Conservation (phyloP, 257 asterid genomes). For the Linaria vulgaris region DNA sequence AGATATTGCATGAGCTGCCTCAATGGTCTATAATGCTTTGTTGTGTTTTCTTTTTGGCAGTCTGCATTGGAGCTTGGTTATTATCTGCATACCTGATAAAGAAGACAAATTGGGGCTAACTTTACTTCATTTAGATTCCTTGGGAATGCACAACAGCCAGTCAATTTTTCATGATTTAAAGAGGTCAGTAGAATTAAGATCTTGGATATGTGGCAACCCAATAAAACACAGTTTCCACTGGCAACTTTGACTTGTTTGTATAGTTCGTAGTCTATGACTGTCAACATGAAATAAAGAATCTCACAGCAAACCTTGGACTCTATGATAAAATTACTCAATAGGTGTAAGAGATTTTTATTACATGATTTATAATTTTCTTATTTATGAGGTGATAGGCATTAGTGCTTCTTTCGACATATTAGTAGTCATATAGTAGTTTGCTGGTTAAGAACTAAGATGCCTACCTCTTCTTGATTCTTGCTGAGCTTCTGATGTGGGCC, state of each 20-base stretch:
- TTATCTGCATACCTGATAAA: conserved; percentile 78
- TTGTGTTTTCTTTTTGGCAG: conserved; percentile 43
- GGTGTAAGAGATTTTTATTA: too few relatives aligned
- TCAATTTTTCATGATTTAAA: conserved; percentile 53
- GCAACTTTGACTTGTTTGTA: not conserved
- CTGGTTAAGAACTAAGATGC: too few relatives aligned
- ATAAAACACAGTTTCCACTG: not conserved
- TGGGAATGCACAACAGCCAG: conserved; percentile 65
- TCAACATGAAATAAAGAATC: too few relatives aligned
- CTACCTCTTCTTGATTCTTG: too few relatives aligned
- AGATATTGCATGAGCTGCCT: conserved; percentile 20
- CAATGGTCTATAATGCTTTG: conserved; percentile 24
- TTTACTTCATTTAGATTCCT: conserved; percentile 91
- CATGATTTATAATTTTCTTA: too few relatives aligned
- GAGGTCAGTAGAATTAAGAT: conserved; percentile 47
- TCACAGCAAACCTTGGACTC: too few relatives aligned
- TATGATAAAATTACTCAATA: too few relatives aligned
- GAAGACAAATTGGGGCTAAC: conserved; percentile 66
- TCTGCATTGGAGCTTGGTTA: conserved; percentile 94
- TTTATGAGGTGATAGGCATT: too few relatives aligned
- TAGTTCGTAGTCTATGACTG: not conserved
- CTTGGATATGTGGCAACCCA: conserved; percentile 17
- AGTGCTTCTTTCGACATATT: too few relatives aligned
- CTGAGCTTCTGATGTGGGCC: too few relatives aligned
- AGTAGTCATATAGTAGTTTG: too few relatives aligned